Base-by-base conservation (phyloP, 176 grass and related monocot genomes). In the Phyllostachys edulis region DNA sequence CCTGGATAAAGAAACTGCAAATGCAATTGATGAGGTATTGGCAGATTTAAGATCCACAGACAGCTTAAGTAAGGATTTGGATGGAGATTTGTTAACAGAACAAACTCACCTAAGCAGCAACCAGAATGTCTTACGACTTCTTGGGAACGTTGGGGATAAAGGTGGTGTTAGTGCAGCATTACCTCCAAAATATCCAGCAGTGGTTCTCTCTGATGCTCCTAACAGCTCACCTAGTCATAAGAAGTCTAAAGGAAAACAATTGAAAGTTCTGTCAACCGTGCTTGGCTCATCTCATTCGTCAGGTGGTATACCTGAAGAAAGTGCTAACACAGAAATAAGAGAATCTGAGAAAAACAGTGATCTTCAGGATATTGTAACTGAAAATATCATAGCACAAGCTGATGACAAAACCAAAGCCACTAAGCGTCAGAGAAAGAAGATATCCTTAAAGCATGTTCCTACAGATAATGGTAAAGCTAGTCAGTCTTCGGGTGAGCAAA, bases 11-110 rank as follows among this genome's bases (percentile, higher is more conserved):
- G 74, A 37, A 46, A 71, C 42, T 23, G 21, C 66, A 56, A n/a
- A 71, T 76, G 27, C 63, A 65, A 81, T 79, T 80, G 73, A 81
- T 78, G 77, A 85, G 60, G 59, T 78, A 82, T 81, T 87, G 66
- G 41, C 77, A 72, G 82, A 91, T 82, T 79, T 90, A 66, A 73
- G 74, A 70, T 80, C 79, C 50, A 83, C 59, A 52, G 65, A 78
- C 36, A 39, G 27, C 40, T 79, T 62, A 78, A 69, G 10, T 65
- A 76, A 60, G 32, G 74, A 42, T 52, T 57, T 80, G 46, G 12
- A 23, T 68, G 50, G 2, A 67, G 63, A 89, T 71, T 13, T 70
- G 9, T 24, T 69, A 61, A 27, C 23, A 51, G 80, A 50, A 78
- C 71, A 81, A 41, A 74, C 37, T 74, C 63, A 44, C 18, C 59